These are phyloP conservation scores for Aspergillus piperis DNA, from an alignment of 2,329 filamentous ascomycete species.

Conservation along the genomic window DNA sequence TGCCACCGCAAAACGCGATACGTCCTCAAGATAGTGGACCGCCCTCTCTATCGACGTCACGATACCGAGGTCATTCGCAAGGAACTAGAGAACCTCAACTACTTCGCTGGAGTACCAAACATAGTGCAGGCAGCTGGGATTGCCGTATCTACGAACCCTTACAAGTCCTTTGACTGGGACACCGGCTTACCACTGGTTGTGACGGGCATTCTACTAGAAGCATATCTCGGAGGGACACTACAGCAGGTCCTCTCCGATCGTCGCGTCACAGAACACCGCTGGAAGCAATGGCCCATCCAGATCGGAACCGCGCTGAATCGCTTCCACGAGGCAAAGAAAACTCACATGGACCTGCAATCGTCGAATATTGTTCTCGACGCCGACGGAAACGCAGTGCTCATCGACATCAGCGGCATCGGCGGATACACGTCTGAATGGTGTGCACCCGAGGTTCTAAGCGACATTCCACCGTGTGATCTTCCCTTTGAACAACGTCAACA, in stretches of 20 bases:
- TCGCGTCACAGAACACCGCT: conserved; percentile 12
- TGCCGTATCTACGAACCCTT: conserved; percentile 20
- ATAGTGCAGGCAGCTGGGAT: conserved; percentile 21
- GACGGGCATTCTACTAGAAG: conserved; percentile 22
- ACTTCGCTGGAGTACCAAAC: conserved; percentile 17
- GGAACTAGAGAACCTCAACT: conserved; percentile 24
- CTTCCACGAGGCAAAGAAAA: conserved; percentile 18
- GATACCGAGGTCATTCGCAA: conserved; percentile 20
- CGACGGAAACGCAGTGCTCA: conserved; percentile 21
- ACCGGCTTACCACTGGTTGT: conserved; percentile 16
- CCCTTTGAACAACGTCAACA: conserved; percentile 20
- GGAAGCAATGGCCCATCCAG: conserved; percentile 22
- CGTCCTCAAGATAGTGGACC: conserved; percentile 23
- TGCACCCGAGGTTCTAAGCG: conserved; percentile 24
- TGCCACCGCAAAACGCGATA: conserved; percentile 9
- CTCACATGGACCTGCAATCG: conserved; percentile 25
- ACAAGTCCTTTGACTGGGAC: conserved; percentile 12
- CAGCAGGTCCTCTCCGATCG: conserved; percentile 15
- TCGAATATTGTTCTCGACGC: conserved; percentile 23
- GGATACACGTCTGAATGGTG: conserved; percentile 22
- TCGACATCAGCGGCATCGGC: conserved; percentile 29
- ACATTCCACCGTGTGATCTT: conserved; percentile 19
- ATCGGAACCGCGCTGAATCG: conserved; percentile 18
- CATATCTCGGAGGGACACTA: conserved; percentile 20
- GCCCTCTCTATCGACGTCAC: conserved; percentile 18